Evolutionary conservation across 345 rosid species (phyloP), one percentile per base, ranked within the genome.

Genomic region (Aquilaria yunnanensis): DNA sequence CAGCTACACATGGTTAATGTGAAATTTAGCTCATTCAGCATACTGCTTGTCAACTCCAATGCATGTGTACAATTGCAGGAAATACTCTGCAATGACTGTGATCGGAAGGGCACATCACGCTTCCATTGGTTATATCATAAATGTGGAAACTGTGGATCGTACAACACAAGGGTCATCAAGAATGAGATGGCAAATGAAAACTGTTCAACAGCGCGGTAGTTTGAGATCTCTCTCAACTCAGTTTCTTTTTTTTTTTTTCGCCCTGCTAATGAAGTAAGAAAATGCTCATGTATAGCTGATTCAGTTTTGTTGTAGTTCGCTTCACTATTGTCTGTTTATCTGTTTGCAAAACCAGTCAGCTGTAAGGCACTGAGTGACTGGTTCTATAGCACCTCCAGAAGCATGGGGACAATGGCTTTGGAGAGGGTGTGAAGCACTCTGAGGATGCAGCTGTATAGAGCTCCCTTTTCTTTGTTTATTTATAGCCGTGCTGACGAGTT

Each of bases 91-190:
- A 90, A 87, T 47, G 97, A 90, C 58, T 90, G 97, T 56, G 88
- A 87, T 66, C 70, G 70, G 67, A 90, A 85, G 72, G 85, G 95
- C 48, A 77, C 70, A 0, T 68, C 92, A 45, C 65, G 64, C 52
- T 90, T 90, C 81, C 97, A 90, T 58, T 90, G 97, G 97, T 72
- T 90, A 45, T 87, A 90, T 75, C 97, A 90, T 70, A 90, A 90
- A 74, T 90, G 97, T 29, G 72, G 81, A 31, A 55, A 32, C 14
- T 89, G 94, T n/a, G 81, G 94, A 57, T 90, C 97, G 4, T 90
- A 87, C 79, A 90, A 90, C 71, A 90, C 90, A n/a, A 81, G 95
- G 16, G 88, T 90, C 57, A 85, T 90, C 73, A 87, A 72, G 74
- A 67, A 73, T 13, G 89, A 78, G 59, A 63, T 61, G 32, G 45